phyloP scores from a whole-genome alignment of 1,284 basidiomycete species.

The Naganishia sp. region DNA sequence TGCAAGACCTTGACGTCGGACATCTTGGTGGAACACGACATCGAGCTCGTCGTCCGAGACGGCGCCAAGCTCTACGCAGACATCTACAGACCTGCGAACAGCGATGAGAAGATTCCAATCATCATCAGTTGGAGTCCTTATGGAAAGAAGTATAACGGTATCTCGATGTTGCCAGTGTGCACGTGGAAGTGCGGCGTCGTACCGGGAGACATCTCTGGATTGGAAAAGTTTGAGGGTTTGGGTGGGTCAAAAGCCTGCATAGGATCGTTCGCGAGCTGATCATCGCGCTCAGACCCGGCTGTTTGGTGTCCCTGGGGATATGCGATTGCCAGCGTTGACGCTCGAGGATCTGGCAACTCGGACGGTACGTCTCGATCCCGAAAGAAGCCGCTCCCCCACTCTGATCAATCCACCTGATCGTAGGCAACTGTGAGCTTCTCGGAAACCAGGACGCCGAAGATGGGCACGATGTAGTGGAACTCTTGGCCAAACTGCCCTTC shows the following conservation, averaged over 20 bases:
- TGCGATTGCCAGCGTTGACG: conserved; percentile 40
- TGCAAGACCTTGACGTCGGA: conserved; percentile 21
- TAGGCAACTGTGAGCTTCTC: conserved; percentile 16
- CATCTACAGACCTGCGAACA: conserved; percentile 8
- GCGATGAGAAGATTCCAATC: conserved; percentile 34
- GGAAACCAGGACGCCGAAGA: conserved; percentile 24
- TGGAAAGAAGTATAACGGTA: conserved; percentile 34
- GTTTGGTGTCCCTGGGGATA: conserved; percentile 40
- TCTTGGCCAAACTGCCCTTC: conserved; percentile 10
- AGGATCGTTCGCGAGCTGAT: conserved; percentile 36
- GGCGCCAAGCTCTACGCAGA: conserved; percentile 11
- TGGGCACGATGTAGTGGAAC: conserved; percentile 16
- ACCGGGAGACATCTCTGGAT: conserved; percentile 21
- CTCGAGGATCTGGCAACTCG: conserved; percentile 37
- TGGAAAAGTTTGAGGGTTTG: conserved; percentile 20
- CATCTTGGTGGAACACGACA: conserved; percentile 17
- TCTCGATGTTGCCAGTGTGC: conserved; percentile 24
- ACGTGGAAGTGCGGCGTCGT: conserved; percentile 32
- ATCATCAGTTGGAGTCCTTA: conserved; percentile 41
- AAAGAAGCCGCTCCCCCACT: not conserved
- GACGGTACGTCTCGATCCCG: conserved; percentile 29
- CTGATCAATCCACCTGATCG: not conserved
- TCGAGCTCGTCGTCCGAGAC: conserved; percentile 15
- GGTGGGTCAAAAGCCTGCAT: conserved; percentile 10
- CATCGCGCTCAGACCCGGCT: conserved; percentile 38